Evolutionary conservation across 345 rosid species (phyloP).

Genomic region (Turritis glabra): DNA sequence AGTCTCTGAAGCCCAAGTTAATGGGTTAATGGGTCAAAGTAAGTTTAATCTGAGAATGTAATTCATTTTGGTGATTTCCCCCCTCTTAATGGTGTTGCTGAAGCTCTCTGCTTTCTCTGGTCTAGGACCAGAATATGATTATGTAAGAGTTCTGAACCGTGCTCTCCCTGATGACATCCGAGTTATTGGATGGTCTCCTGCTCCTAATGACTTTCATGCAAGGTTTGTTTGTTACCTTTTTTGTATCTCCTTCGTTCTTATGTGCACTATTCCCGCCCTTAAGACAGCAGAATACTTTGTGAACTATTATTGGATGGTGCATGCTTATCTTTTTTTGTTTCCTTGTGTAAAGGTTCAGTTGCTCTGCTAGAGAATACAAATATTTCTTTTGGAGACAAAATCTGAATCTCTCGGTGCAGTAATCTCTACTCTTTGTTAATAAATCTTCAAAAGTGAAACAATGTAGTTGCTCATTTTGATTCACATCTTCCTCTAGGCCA

Average conservation of each 20-base stretch:
- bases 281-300: neutral
- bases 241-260: neutral
- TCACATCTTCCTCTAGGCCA: slow-evolving; percentile 50
- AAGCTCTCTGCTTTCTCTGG: slow-evolving; percentile 27
- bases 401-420: slow-evolving; percentile 62
- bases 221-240: slow-evolving; percentile 52
- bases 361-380: slow-evolving; percentile 77
- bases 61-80: neutral
- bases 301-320: slow-evolving; percentile 5
- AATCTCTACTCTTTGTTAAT: slow-evolving; percentile 16
- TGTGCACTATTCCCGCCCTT: neutral
- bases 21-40: slow-evolving; percentile 47
- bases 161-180: slow-evolving; percentile 90
- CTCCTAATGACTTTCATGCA: slow-evolving; percentile 81
- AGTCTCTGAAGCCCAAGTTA: slow-evolving; percentile 28
- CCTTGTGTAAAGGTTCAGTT: slow-evolving; percentile 69
- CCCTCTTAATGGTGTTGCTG: slow-evolving; percentile 6
- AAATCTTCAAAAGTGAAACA: slow-evolving; percentile 9
- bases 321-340: slow-evolving; percentile 19
- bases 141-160: slow-evolving; percentile 82
- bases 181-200: slow-evolving; percentile 90
- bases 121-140: slow-evolving; percentile 77
- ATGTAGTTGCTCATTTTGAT: slow-evolving; percentile 16
- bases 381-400: slow-evolving; percentile 78
- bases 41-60: slow-evolving; percentile 25